Percentiles rank a stretch among this genome's conserved stretches.
phyloP scores from a whole-genome alignment of 2,329 filamentous ascomycete genomes.

The Aphanocladium album region DNA sequence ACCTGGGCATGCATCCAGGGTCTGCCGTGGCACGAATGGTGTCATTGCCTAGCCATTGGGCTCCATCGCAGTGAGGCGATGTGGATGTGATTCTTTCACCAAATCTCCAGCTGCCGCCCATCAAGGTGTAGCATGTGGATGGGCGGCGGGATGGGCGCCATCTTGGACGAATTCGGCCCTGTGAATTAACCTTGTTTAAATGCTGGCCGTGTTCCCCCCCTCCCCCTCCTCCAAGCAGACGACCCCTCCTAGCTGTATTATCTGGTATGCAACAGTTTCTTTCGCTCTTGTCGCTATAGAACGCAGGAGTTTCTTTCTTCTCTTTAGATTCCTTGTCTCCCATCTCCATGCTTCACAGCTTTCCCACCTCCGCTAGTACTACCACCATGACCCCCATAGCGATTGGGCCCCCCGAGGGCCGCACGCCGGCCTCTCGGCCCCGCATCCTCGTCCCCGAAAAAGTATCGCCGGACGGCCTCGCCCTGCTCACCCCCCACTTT shows the following conservation, averaged over 20 bases:
- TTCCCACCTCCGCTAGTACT: neutral
- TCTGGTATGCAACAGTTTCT: neutral
- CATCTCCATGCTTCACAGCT: neutral
- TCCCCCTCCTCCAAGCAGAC: neutral
- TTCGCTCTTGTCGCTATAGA: neutral
- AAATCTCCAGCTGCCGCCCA: slow-evolving; percentile 1
- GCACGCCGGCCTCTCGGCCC: slow-evolving; percentile 22
- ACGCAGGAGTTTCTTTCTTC: neutral
- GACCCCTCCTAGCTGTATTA: neutral
- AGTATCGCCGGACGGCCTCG: slow-evolving; percentile 71
- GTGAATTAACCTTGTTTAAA: slow-evolving; percentile 1
- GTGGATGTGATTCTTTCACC: neutral
- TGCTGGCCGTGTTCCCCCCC: neutral
- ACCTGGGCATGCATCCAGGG: neutral
- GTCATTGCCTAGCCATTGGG: neutral
- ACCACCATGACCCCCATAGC: slow-evolving; percentile 20
- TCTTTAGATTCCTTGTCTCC: neutral
- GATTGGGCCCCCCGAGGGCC: neutral
- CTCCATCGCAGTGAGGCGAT: neutral
- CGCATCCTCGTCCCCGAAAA: slow-evolving; percentile 73
- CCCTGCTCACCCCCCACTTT: slow-evolving; percentile 59
- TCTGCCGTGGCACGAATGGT: neutral
- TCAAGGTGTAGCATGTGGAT: slow-evolving; percentile 10
- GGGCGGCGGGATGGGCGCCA: neutral
- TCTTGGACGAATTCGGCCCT: slow-evolving; percentile 3